Evolutionary conservation across 164 flowering plant genomes (phyloP).

Genomic region (Hamamelis virginiana): DNA sequence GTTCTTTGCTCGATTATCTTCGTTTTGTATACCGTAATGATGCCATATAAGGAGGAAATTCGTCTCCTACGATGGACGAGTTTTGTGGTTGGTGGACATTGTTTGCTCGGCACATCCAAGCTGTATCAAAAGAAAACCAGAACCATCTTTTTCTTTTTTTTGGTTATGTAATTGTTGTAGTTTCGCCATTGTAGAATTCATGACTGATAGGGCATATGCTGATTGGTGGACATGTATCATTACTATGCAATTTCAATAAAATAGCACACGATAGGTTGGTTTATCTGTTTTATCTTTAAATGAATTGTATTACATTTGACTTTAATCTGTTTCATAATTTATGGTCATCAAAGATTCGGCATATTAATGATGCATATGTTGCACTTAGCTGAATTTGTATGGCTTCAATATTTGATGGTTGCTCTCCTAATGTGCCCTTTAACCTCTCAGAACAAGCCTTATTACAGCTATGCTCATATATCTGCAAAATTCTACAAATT

Average conservation of each 20-base stretch:
- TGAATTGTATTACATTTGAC: neutral
- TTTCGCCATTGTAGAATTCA: conserved; percentile 29
- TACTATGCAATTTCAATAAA: conserved; percentile 32
- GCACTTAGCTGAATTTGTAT: too few species aligned
- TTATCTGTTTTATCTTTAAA: neutral
- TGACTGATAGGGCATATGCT: conserved; percentile 37
- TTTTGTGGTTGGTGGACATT: conserved; percentile 29
- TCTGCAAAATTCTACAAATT: neutral
- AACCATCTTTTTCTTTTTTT: conserved; percentile 21
- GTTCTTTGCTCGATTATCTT: conserved; percentile 22
- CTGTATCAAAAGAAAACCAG: conserved; percentile 28
- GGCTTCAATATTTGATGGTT: too few species aligned
- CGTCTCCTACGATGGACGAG: conserved; percentile 25
- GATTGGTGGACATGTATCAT: conserved; percentile 44
- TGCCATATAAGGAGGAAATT: conserved; percentile 22
- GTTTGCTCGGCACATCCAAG: conserved; percentile 19
- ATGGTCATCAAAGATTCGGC: neutral
- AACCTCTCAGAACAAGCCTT: neutral
- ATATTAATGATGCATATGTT: neutral
- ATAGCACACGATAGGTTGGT: conserved; percentile 22
- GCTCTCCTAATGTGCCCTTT: too few species aligned
- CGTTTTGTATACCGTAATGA: conserved; percentile 22
- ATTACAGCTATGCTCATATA: neutral
- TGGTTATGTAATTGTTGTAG: conserved; percentile 41
- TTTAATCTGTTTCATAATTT: neutral